These are phyloP conservation scores for Adansonia rubrostipa DNA, from an alignment of 441 rosid species.

Conservation along the genomic window DNA sequence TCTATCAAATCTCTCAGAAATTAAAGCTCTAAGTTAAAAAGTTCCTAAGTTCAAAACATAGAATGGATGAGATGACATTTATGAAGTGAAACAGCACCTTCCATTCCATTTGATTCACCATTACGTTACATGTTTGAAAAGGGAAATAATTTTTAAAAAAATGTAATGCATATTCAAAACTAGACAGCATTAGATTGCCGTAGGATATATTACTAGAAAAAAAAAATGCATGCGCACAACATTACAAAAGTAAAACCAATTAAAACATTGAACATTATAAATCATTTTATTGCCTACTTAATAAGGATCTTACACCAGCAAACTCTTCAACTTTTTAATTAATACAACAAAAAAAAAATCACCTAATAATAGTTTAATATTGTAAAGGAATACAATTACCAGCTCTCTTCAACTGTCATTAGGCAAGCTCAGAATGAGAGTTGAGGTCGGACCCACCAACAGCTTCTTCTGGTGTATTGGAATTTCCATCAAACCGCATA, in stretches of 20 bases:
- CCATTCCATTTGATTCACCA: too few species aligned
- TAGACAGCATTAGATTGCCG: not conserved
- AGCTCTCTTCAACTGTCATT: slow-evolving; percentile 8
- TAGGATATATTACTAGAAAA: not conserved
- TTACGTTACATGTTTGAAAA: too few species aligned
- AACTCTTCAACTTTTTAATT: slow-evolving; percentile 12
- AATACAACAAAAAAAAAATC: slow-evolving; percentile 25
- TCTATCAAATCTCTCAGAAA: too few species aligned
- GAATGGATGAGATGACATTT: too few species aligned
- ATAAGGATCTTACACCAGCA: slow-evolving; percentile 11
- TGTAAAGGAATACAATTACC: slow-evolving; percentile 22
- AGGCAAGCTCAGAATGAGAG: not conserved
- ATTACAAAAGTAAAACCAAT: not conserved
- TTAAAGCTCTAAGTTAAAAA: too few species aligned
- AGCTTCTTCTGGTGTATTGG: slow-evolving; percentile 1
- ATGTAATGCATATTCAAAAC: too few species aligned
- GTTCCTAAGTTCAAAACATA: too few species aligned
- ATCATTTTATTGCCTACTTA: not conserved
- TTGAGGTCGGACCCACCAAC: not conserved
- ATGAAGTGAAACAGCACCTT: too few species aligned
- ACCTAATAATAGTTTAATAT: slow-evolving; percentile 16
- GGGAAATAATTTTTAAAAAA: too few species aligned
- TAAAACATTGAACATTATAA: not conserved
- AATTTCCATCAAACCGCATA: slow-evolving; percentile 27
- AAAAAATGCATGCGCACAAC: not conserved